A percentile compares a stretch with the other conserved stretches of the same genome.
These are phyloP conservation scores for Acacia concinna DNA, from an alignment of 331 rosid species.

Conservation along the genomic window DNA sequence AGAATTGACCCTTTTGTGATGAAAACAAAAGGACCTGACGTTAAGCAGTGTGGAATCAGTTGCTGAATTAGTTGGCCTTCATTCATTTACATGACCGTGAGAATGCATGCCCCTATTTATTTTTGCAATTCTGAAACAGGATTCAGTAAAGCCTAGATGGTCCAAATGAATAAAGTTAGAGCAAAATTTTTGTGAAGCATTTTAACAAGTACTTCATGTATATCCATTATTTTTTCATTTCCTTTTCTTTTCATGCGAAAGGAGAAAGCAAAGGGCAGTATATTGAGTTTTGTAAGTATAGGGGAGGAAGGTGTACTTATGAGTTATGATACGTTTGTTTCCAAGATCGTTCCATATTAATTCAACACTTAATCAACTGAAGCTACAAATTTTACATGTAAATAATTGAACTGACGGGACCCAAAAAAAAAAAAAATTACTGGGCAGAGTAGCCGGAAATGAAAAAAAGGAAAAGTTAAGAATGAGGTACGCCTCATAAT, in stretches of 20 bases:
- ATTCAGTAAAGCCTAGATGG: slow-evolving; percentile 30
- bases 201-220: slow-evolving; percentile 25
- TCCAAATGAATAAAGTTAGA: slow-evolving; percentile 45
- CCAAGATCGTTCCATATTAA: slow-evolving; percentile 12
- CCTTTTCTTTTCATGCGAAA: not conserved
- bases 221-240: not conserved
- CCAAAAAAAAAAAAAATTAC: slow-evolving; percentile 20
- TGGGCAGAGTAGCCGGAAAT: not conserved
- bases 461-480: not conserved
- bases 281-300: slow-evolving; percentile 41
- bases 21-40: slow-evolving; percentile 86
- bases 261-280: slow-evolving; percentile 5
- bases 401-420: not conserved
- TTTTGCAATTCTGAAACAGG: slow-evolving; percentile 33
- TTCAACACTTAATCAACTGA: slow-evolving; percentile 17
- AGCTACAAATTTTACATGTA: not conserved
- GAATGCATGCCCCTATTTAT: slow-evolving; percentile 35
- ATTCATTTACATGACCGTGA: slow-evolving; percentile 36
- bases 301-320: slow-evolving; percentile 29
- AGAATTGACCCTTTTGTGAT: slow-evolving; percentile 86
- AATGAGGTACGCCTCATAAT: not conserved
- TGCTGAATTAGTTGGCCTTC: slow-evolving; percentile 55
- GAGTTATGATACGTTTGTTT: slow-evolving; percentile 29
- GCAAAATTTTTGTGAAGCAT: slow-evolving; percentile 44
- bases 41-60: slow-evolving; percentile 83